These are phyloP conservation scores for Apiotrichum sp. DNA, from an alignment of 1,284 basidiomycete species.

Conservation along the genomic window DNA sequence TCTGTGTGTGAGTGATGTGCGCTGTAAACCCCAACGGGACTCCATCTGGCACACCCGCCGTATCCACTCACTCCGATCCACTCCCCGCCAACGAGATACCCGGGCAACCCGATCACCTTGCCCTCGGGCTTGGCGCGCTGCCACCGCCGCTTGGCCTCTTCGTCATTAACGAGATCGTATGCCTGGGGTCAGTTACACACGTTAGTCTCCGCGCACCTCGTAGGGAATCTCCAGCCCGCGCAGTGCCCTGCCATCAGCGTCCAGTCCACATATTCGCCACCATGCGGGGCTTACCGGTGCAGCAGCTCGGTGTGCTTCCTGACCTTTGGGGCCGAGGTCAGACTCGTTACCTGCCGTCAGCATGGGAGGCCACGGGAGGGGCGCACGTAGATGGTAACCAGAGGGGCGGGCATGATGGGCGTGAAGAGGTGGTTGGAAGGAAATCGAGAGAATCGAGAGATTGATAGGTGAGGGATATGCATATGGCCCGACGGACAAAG, in stretches of 20 bases:
- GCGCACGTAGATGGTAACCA: conserved; percentile 35
- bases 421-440: no score
- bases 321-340: conserved; percentile 41
- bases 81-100: conserved; percentile 43
- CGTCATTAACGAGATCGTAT: conserved; percentile 40
- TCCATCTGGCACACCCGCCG: no score
- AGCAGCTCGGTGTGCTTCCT: conserved; percentile 40
- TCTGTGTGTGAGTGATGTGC: conserved; percentile 16
- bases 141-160: conserved; percentile 43
- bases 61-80: conserved; percentile 40
- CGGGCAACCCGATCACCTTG: conserved; percentile 39
- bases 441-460: no score
- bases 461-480: no score
- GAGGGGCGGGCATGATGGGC: conserved; percentile 26
- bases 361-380: neutral
- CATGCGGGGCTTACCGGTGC: conserved; percentile 24
- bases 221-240: conserved; percentile 40
- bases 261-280: no score
- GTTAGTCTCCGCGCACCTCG: conserved; percentile 22
- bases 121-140: conserved; percentile 42
- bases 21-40: no score
- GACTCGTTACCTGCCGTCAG: conserved; percentile 34
- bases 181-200: conserved; percentile 5
- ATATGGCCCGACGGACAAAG: no score
- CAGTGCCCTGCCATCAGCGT: conserved; percentile 1